These are phyloP conservation scores for Beta vulgaris DNA, from an alignment of 148 eudicot genomes.

Conservation along the genomic window DNA sequence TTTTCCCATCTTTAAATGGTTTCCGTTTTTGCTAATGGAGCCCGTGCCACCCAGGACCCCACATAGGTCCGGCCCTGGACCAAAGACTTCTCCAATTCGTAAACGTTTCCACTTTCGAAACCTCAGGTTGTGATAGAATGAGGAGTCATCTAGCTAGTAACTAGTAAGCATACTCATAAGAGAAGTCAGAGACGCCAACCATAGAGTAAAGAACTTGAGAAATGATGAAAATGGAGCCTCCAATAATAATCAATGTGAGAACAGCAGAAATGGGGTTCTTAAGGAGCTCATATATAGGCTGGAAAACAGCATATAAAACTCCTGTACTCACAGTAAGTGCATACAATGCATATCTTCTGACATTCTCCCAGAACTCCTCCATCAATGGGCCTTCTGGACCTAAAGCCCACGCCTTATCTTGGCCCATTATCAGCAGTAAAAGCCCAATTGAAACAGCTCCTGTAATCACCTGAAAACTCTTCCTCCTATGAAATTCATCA, in stretches of 20 bases:
- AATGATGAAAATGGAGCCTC: constrained; percentile 55
- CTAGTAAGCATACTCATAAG: constrained; percentile 62
- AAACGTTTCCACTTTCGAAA: too few species aligned
- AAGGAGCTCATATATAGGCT: constrained; percentile 59
- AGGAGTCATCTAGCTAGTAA: neutral
- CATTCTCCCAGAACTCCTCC: constrained; percentile 89
- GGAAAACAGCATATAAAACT: constrained; percentile 45
- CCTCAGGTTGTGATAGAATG: too few species aligned
- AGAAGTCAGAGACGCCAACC: constrained; percentile 76
- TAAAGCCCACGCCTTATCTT: constrained; percentile 60
- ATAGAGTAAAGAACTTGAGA: constrained; percentile 73
- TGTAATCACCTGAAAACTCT: constrained; percentile 20
- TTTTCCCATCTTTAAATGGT: too few species aligned
- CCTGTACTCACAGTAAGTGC: constrained; percentile 77
- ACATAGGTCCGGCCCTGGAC: too few species aligned
- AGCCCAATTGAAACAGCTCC: constrained; percentile 57
- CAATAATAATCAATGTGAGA: constrained; percentile 49
- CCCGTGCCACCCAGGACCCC: too few species aligned
- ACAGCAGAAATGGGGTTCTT: constrained; percentile 74
- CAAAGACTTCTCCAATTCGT: too few species aligned
- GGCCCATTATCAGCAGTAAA: constrained; percentile 37
- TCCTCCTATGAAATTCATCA: neutral
- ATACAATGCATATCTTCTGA: constrained; percentile 75
- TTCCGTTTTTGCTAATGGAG: too few species aligned
- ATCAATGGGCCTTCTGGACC: constrained; percentile 86